Conservation (phyloP, 2,329 filamentous ascomycete genomes). For the Lasiodiplodia hormozganensis region DNA sequence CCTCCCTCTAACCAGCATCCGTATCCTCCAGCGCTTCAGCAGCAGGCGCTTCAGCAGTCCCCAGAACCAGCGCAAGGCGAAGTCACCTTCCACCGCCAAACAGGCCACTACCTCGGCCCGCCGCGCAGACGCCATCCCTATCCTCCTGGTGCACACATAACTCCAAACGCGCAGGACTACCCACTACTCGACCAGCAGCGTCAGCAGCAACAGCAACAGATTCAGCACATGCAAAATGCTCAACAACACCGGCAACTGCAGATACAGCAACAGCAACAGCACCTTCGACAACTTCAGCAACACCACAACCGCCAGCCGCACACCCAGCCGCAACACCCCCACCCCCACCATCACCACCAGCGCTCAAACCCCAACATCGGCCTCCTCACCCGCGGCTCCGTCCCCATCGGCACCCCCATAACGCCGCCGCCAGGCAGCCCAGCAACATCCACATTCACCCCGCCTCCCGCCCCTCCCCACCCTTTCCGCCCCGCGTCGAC, state of each 20-base stretch:
- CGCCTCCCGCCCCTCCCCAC: too few relatives aligned
- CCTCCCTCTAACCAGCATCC: neutral
- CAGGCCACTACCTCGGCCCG: conserved; percentile 12
- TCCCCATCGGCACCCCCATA: neutral
- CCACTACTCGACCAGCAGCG: too few relatives aligned
- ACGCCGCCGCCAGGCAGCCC: neutral
- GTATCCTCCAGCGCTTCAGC: neutral
- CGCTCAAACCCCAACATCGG: neutral
- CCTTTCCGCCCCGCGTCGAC: too few relatives aligned
- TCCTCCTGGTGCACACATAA: neutral
- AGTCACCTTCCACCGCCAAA: conserved; percentile 12
- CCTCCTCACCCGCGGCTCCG: neutral
- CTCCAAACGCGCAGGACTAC: too few relatives aligned
- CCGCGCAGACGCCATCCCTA: neutral
- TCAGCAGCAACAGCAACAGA: too few relatives aligned
- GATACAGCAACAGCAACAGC: too few relatives aligned
- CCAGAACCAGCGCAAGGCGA: neutral
- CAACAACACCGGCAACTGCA: too few relatives aligned
- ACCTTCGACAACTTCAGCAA: too few relatives aligned
- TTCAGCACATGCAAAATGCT: too few relatives aligned
- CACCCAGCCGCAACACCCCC: too few relatives aligned
- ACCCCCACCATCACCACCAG: neutral
- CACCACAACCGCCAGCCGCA: too few relatives aligned
- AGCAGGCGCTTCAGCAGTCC: neutral
- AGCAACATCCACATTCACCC: too few relatives aligned